Evolutionary conservation across 192 early-diverging fungal genomes (phyloP).

Genomic region (Backusella australiensis): DNA sequence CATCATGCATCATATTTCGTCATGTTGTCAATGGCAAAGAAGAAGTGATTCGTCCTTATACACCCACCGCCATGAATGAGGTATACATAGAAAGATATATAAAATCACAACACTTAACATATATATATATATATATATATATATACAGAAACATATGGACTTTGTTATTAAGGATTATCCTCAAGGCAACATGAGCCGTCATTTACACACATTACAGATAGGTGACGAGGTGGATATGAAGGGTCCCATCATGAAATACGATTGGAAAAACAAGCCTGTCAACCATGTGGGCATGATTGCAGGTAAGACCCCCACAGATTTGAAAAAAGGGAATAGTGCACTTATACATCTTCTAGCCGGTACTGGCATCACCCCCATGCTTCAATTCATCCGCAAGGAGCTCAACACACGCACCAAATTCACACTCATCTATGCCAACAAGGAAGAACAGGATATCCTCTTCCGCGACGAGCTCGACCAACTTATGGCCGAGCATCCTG

Average conservation of each 20-base stretch:
- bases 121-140: constrained; percentile 11
- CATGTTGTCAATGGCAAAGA: constrained; percentile 54
- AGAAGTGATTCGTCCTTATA: constrained; percentile 73
- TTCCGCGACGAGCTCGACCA: constrained; percentile 60
- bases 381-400: constrained; percentile 64
- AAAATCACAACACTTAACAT: too few relatives aligned
- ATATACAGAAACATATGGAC: constrained; percentile 53
- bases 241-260: constrained; percentile 69
- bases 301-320: neutral
- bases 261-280: constrained; percentile 59
- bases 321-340: neutral
- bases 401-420: constrained; percentile 59
- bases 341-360: constrained; percentile 42
- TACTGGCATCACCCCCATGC: constrained; percentile 68
- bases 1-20: constrained; percentile 80
- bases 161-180: constrained; percentile 70
- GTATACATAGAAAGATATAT: neutral
- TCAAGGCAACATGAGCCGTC: constrained; percentile 53
- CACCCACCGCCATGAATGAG: constrained; percentile 54
- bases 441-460: constrained; percentile 65
- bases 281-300: constrained; percentile 70
- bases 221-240: constrained; percentile 75
- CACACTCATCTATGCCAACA: constrained; percentile 68
- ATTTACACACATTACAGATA: constrained; percentile 57
- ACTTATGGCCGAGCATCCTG: constrained; percentile 46